Conservation (phyloP, 306 rosid species). For the Prunus persica region Prunus_persica_NCBIv2 NC_034011.1:4165001-4165500, state of each 20-base stretch:
- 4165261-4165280: constrained; percentile 59
- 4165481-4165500: constrained; percentile 43
- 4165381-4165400: constrained; percentile 92
- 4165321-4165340: constrained; percentile 19
- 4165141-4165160: constrained; percentile 73
- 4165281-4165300: constrained; percentile 68
- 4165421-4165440: constrained; percentile 82
- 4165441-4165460: constrained; percentile 90
- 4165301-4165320: constrained; percentile 33
- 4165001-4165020: background rate
- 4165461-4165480: constrained; percentile 59
- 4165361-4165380: constrained; percentile 57
- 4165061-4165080: constrained; percentile 68
- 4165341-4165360: constrained; percentile 34
- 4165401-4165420: constrained; percentile 80
- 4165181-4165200: background rate
- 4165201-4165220: background rate
- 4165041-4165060: constrained; percentile 56
- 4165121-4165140: constrained; percentile 51
- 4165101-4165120: constrained; percentile 57
- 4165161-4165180: constrained; percentile 1
- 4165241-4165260: constrained; percentile 1
- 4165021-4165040: background rate
- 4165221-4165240: constrained; percentile 11
- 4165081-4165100: constrained; percentile 38